Base-by-base conservation (phyloP, 768 basidiomycete genomes). In the Amanita rubescens region DNA sequence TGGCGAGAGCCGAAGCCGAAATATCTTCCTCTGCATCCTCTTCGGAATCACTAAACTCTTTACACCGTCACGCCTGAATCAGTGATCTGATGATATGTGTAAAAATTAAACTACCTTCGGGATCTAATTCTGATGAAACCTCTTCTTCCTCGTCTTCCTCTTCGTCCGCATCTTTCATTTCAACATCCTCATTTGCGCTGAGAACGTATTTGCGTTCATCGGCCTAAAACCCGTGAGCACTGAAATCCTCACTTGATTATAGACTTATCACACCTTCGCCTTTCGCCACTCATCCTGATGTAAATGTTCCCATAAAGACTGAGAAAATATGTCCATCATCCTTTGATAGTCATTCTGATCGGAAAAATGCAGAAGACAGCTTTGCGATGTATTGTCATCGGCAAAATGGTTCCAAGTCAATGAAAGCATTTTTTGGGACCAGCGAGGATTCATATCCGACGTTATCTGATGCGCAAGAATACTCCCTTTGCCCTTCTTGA, bases 141-240 rank as follows among this genome's bases (percentile, higher is more conserved):
- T 86, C 84, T 0, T 92, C 90, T 61, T 90, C 90, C 9, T 87
- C 90, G 2, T 81, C 85, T 8, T 86, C 86, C 30, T 90, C 83
- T 50, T 85, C 79, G 34, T 82, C 78, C 11, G 75, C 80, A 58
- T 91, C 87, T 45, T 66, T 77, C 94, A 97, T 97, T 63, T 88
- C 92, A 14, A 94, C 84, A 59, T 94, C 92, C 63, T 94, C 89
- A 52, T 76, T 79, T 11, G 89, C 81, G 56, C 80, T 85, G 62
- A 87, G 68, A 33, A 91, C 82, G 65, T 98, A 99, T 32, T 71
- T 75, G 68, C 86, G 87, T 55, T 99, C 96, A n/a, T 94, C 93
- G 20, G 77, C 62, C 86, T 90, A 58, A 27, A 32, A 14, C 30
- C 43, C 39, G 27, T 45, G 24, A 51, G 11, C n/a, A 33, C 17